Conservation (phyloP, 2,329 filamentous ascomycete species). For the Scleromitrula shiraiana region DNA sequence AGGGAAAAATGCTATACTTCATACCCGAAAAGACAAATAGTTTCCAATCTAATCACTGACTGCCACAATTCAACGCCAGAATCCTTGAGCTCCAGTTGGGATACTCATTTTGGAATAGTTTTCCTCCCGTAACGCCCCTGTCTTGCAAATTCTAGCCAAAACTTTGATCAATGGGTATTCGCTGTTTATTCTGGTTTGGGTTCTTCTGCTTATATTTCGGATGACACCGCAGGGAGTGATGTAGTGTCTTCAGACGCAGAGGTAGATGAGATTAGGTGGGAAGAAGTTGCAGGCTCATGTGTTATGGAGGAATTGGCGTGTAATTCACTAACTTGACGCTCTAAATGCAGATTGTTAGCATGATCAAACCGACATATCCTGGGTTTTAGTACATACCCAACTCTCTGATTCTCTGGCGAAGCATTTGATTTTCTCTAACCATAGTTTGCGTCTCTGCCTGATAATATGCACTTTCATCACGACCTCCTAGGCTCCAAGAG, state of each 20-base stretch:
- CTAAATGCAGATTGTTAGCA: slow-evolving; percentile 16
- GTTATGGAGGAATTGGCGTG: slow-evolving; percentile 26
- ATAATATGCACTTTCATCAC: slow-evolving; percentile 72
- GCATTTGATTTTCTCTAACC: slow-evolving; percentile 74
- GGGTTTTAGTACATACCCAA: slow-evolving; percentile 47
- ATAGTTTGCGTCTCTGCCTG: slow-evolving; percentile 75
- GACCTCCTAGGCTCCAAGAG: slow-evolving; percentile 48
- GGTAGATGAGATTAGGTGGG: slow-evolving; percentile 25
- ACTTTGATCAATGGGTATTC: background rate
- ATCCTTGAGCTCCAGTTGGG: slow-evolving; percentile 1
- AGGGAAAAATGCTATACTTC: background rate
- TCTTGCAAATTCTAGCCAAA: background rate
- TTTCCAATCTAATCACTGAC: no score
- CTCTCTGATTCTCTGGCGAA: slow-evolving; percentile 65
- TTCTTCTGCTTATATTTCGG: slow-evolving; percentile 3
- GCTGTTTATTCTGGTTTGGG: slow-evolving; percentile 14
- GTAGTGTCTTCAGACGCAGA: slow-evolving; percentile 24
- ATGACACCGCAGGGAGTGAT: slow-evolving; percentile 1
- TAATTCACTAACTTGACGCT: slow-evolving; percentile 25
- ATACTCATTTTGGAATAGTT: background rate
- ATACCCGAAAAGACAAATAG: background rate
- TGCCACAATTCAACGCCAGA: background rate
- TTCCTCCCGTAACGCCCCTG: background rate
- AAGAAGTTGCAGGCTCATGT: slow-evolving; percentile 27
- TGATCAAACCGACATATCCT: background rate